Conservation (phyloP, 2,329 filamentous ascomycete species). For the Pyrenophora tritici-repentis region DNA sequence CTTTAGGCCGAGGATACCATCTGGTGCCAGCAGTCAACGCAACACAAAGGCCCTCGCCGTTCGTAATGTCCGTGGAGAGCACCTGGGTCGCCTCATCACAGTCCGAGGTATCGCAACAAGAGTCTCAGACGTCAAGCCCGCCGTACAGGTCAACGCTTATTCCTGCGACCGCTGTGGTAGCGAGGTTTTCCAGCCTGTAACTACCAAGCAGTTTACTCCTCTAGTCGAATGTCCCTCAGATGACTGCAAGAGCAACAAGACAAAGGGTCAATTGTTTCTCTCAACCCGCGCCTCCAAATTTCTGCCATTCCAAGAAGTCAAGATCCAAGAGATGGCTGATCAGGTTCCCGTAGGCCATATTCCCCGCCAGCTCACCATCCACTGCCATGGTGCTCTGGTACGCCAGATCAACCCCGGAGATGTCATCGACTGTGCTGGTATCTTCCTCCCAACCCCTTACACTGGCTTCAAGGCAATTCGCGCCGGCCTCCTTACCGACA, state of each 20-base stretch:
- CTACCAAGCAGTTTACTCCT: constrained; percentile 86
- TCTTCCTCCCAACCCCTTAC: constrained; percentile 96
- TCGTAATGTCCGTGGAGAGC: constrained; percentile 87
- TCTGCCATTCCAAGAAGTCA: constrained; percentile 95
- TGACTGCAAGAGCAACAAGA: constrained; percentile 89
- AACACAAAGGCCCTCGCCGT: constrained; percentile 76
- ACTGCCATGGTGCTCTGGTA: constrained; percentile 86
- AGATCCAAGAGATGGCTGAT: constrained; percentile 99
- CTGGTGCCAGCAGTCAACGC: constrained; percentile 66
- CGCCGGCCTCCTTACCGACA: constrained; percentile 94
- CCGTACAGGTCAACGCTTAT: constrained; percentile 97
- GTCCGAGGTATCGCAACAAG: constrained; percentile 91
- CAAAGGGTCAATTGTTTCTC: constrained; percentile 89
- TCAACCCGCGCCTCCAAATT: constrained; percentile 98
- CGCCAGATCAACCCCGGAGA: constrained; percentile 91
- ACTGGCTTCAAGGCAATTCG: constrained; percentile 99
- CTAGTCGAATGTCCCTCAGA: constrained; percentile 83
- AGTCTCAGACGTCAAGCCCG: constrained; percentile 96
- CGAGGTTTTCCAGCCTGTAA: constrained; percentile 96
- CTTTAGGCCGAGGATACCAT: constrained; percentile 87
- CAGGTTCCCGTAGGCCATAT: constrained; percentile 98
- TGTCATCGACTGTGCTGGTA: constrained; percentile 89
- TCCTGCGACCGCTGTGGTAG: constrained; percentile 95
- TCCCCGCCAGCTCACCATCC: constrained; percentile 83
- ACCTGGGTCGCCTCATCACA: constrained; percentile 91